phyloP scores from a whole-genome alignment of 2,329 filamentous ascomycete species.

The Diaporthe eres region DNA sequence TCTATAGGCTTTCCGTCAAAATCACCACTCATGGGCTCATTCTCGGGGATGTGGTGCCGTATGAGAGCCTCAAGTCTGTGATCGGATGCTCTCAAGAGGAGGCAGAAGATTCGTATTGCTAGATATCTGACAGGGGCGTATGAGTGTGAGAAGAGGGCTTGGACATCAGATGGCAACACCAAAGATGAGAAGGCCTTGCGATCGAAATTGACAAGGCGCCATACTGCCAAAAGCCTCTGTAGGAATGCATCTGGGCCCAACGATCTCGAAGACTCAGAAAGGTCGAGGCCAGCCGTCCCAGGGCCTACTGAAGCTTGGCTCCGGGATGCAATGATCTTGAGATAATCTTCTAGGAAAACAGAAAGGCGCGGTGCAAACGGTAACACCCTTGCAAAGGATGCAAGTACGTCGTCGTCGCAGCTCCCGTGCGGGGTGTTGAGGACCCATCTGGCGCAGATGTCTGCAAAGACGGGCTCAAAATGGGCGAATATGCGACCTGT shows the following conservation, averaged over 20 bases:
- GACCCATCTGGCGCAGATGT: conserved; percentile 87
- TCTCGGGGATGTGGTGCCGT: conserved; percentile 71
- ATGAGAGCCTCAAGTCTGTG: conserved; percentile 81
- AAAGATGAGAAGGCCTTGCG: conserved; percentile 74
- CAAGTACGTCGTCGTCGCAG: conserved; percentile 65
- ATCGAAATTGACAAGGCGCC: conserved; percentile 85
- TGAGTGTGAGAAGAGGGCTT: conserved; percentile 75
- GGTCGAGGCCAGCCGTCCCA: conserved; percentile 25
- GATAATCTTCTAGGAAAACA: conserved; percentile 73
- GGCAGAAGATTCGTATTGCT: conserved; percentile 84
- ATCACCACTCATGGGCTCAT: conserved; percentile 73
- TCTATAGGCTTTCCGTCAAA: conserved; percentile 85
- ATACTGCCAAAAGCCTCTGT: conserved; percentile 75
- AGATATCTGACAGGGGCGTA: conserved; percentile 80
- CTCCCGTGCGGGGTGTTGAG: conserved; percentile 58
- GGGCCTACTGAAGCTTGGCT: conserved; percentile 9
- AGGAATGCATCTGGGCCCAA: conserved; percentile 46
- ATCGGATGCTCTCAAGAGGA: conserved; percentile 85
- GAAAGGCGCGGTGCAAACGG: conserved; percentile 87
- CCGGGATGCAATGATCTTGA: conserved; percentile 45
- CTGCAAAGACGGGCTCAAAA: conserved; percentile 82
- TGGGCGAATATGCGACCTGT: conserved; percentile 82
- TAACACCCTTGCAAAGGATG: conserved; percentile 83
- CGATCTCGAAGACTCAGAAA: conserved; percentile 7
- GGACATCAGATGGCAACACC: conserved; percentile 77